These are phyloP conservation scores for Stemphylium lycopersici DNA, from an alignment of 2,329 filamentous ascomycete genomes.

Conservation along the genomic window DNA sequence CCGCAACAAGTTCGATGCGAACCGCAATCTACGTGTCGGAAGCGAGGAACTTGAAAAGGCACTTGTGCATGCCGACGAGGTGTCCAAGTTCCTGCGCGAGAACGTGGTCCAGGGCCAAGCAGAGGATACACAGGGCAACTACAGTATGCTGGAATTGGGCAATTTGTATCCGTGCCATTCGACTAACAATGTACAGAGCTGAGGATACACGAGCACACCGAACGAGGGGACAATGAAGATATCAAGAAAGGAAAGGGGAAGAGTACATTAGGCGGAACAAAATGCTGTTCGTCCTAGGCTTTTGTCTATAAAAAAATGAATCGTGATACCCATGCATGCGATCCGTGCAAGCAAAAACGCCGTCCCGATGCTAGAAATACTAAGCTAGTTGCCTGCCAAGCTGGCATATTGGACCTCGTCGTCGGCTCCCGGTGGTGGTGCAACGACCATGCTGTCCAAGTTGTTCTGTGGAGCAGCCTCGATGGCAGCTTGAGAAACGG, in stretches of 20 bases:
- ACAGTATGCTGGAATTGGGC: slow-evolving; percentile 62
- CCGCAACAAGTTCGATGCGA: slow-evolving; percentile 73
- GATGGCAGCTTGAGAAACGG: slow-evolving; percentile 47
- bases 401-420: slow-evolving; percentile 87
- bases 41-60: slow-evolving; percentile 67
- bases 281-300: slow-evolving; percentile 48
- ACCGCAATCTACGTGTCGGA: slow-evolving; percentile 63
- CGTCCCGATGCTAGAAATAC: slow-evolving; percentile 27
- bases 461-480: slow-evolving; percentile 51
- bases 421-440: slow-evolving; percentile 77
- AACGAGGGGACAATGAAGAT: slow-evolving; percentile 91
- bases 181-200: slow-evolving; percentile 64
- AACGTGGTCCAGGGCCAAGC: slow-evolving; percentile 86
- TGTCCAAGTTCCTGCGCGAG: slow-evolving; percentile 77
- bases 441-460: slow-evolving; percentile 59
- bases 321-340: slow-evolving; percentile 40
- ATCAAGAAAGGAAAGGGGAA: slow-evolving; percentile 68
- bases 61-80: slow-evolving; percentile 79
- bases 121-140: slow-evolving; percentile 57
- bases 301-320: slow-evolving; percentile 32
- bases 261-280: slow-evolving; percentile 45
- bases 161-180: not conserved
- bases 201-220: slow-evolving; percentile 87
- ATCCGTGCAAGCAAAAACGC: slow-evolving; percentile 29
- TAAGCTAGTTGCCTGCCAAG: slow-evolving; percentile 72